Percentiles rank a stretch among this genome's conserved stretches.
Evolutionary conservation across 768 basidiomycete species (phyloP).

Genomic region (Suillus sp.): DNA sequence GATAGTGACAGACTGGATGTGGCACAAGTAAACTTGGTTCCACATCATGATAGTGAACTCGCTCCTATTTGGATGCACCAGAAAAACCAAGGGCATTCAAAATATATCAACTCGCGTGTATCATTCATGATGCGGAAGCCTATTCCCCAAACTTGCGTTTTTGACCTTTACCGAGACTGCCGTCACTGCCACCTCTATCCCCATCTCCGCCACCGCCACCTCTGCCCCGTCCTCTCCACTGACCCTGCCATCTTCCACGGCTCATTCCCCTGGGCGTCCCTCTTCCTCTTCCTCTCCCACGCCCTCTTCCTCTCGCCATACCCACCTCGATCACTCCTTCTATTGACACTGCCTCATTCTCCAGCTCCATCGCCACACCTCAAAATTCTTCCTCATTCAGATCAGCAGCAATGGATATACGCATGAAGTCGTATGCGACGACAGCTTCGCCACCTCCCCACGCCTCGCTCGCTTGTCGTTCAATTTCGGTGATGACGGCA

Average conservation of each 20-base stretch:
- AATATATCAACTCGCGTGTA: too few species aligned
- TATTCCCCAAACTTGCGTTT: conserved; percentile 1
- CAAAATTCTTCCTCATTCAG: conserved; percentile 1
- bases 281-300: conserved; percentile 9
- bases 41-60: not conserved
- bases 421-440: conserved; percentile 62
- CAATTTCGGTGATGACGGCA: conserved; percentile 59
- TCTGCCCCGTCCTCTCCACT: conserved; percentile 46
- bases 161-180: not conserved
- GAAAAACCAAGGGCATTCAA: not conserved
- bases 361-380: not conserved
- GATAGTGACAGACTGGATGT: not conserved
- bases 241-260: conserved; percentile 5
- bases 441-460: conserved; percentile 53
- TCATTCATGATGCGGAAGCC: not conserved
- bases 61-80: not conserved
- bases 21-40: not conserved
- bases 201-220: conserved; percentile 37
- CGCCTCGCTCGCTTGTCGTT: conserved; percentile 59
- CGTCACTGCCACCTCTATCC: not conserved
- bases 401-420: conserved; percentile 40
- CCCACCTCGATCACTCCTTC: not conserved
- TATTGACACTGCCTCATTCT: not conserved
- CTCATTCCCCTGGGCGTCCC: not conserved
- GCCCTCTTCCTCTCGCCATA: not conserved